Conservation (phyloP, 371 early-diverging fungal species). For the Mortierella sp. region DNA sequence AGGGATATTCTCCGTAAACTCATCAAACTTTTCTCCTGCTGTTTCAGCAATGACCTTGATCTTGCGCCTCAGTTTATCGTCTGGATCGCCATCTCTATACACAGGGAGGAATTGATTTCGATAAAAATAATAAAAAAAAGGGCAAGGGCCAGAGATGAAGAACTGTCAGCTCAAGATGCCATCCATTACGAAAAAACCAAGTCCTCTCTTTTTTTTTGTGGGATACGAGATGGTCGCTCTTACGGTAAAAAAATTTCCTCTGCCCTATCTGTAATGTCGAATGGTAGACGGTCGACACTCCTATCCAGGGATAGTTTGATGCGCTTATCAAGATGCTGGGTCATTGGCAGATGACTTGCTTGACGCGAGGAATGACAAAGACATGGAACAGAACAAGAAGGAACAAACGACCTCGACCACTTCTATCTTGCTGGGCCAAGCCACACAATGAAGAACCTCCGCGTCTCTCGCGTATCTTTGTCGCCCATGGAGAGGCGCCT, state of each 20-base stretch:
- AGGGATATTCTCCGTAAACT: slow-evolving; percentile 57
- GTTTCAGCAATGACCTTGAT: slow-evolving; percentile 65
- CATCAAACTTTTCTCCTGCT: slow-evolving; percentile 65
- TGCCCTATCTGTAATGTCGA: slow-evolving; percentile 66
- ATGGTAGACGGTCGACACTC: slow-evolving; percentile 57
- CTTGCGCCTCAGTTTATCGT: slow-evolving; percentile 64
- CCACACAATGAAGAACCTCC: too few species aligned
- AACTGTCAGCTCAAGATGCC: too few species aligned
- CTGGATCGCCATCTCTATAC: slow-evolving; percentile 63
- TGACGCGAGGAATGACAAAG: too few species aligned
- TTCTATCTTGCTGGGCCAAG: too few species aligned
- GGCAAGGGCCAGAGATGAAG: too few species aligned
- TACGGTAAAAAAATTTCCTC: slow-evolving; percentile 68
- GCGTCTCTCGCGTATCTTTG: too few species aligned
- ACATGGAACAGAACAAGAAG: too few species aligned
- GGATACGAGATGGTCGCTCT: not conserved
- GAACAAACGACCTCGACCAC: too few species aligned
- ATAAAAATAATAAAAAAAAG: not conserved
- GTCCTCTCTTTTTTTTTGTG: not conserved
- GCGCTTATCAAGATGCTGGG: slow-evolving; percentile 54
- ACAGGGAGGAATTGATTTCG: not conserved
- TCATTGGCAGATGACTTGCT: slow-evolving; percentile 15
- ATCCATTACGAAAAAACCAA: not conserved
- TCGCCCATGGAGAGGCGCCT: too few species aligned
- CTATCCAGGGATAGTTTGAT: slow-evolving; percentile 67